Conservation (phyloP, 139 green algal species). For the Chlamydomonas sp. region DNA sequence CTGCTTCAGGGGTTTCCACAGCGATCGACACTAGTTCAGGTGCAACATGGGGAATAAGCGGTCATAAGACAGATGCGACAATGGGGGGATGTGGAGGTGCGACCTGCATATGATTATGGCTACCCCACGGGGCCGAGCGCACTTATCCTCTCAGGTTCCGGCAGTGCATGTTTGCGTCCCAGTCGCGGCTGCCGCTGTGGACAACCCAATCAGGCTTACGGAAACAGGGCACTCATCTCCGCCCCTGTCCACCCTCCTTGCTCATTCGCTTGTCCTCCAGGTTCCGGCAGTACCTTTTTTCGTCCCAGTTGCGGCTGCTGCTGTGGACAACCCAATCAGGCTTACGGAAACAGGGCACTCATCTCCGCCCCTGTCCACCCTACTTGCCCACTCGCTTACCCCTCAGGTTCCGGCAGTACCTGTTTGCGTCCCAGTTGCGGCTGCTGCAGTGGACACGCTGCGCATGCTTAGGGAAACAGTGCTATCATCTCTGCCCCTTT, state of each 20-base stretch:
- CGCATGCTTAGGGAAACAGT: no score
- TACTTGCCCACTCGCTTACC: neutral
- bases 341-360: no score
- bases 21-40: neutral
- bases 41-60: no score
- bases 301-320: conserved; percentile 57
- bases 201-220: neutral
- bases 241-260: no score
- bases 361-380: no score
- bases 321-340: conserved; percentile 1
- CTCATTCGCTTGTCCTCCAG: neutral
- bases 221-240: no score
- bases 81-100: no score
- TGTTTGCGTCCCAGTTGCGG: conserved; percentile 80
- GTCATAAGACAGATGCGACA: no score
- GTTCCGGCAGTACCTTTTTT: conserved; percentile 90
- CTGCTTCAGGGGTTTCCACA: neutral
- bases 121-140: no score
- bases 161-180: conserved; percentile 90
- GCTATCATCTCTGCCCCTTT: neutral
- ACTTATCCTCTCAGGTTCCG: conserved; percentile 57
- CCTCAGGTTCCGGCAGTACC: conserved; percentile 82
- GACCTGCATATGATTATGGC: no score
- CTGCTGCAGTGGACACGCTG: conserved; percentile 47
- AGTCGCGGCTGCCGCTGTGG: conserved; percentile 57